Evolutionary conservation across 768 basidiomycete genomes (phyloP), one percentile per base, ranked within the genome.

Genomic region (Steccherinum ochraceum): DNA sequence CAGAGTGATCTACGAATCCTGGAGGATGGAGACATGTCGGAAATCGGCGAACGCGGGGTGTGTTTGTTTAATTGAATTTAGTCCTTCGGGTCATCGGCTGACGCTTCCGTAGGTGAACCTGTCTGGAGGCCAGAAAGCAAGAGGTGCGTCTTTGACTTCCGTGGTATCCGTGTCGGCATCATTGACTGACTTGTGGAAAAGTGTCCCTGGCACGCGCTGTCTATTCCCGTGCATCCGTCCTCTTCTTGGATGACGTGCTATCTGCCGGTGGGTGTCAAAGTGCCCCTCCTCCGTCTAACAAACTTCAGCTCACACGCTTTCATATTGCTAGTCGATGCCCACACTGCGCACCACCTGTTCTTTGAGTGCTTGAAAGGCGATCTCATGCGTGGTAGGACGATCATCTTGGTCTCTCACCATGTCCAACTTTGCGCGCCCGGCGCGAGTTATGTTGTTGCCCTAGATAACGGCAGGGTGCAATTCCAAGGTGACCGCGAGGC

Each of bases 351-450:
- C 56, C 87, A 89, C 67, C 78, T 98, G 42, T 86, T 85, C 59
- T 72, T 81, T 18, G 74, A 90, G 48, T 93, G 91, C 58, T 71
- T 98, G 19, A 74, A 77, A 55, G 93, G 94, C 5, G 83, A 87
- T 44, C 70, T 96, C 40, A 74, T 93, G 63, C 66, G 70, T n/a
- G 83, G 80, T 16, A 76, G 93, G 44, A 96, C 94, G 0, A 70
- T 95, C 45, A 74, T 97, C 42, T 75, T 98, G 20, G 93, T 96
- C 46, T 96, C 94, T 2, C 95, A 99, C 61, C 93, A 95, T 61
- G 88, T 96, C 26, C 88, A 93, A 61, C 75, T 98, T 3, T 93
- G 90, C 60, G 77, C 82, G 2, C 81, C 89, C 1, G 86, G 80
- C 24, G 91, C 94, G 1, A 71, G 69, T 21, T 93, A 91, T 65